A percentile compares a stretch with the other conserved stretches of the same genome.
Conservation (phyloP, 257 asterid genomes). For the Marsdenia floribunda region DNA sequence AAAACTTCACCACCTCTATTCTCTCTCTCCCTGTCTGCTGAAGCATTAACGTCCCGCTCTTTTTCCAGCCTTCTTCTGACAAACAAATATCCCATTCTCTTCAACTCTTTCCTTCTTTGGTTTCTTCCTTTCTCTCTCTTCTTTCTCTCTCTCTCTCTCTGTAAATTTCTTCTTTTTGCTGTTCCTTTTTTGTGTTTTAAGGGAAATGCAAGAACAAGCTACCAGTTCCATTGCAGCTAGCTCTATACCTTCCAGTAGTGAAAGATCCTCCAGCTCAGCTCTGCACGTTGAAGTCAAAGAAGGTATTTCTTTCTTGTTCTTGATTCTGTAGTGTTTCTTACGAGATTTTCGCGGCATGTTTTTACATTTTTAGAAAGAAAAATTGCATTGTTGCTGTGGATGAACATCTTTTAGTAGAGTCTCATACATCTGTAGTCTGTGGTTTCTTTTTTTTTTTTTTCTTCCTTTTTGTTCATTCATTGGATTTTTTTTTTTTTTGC, state of each 20-base stretch:
- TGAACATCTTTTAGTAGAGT: neutral
- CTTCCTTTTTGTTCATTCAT: neutral
- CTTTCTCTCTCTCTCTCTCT: constrained; percentile 10
- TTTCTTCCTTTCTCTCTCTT: constrained; percentile 11
- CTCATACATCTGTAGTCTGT: neutral
- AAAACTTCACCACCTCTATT: constrained; percentile 12
- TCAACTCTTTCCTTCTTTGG: neutral
- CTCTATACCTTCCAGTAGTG: constrained; percentile 88
- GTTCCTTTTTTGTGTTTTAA: neutral
- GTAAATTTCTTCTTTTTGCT: neutral
- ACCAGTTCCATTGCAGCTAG: constrained; percentile 74
- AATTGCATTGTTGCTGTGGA: neutral
- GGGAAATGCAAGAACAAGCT: constrained; percentile 84
- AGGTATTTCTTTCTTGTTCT: constrained; percentile 34
- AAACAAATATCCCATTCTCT: constrained; percentile 26
- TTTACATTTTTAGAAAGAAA: neutral
- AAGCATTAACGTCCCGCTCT: constrained; percentile 61
- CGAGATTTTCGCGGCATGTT: neutral
- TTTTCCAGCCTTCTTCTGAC: constrained; percentile 27
- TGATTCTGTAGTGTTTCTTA: neutral
- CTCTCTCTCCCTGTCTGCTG: constrained; percentile 8
- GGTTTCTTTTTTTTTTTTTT: too few relatives aligned
- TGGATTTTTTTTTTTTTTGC: neutral
- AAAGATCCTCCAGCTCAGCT: constrained; percentile 92
- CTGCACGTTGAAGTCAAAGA: constrained; percentile 68